These are phyloP conservation scores for Naegleria lovaniensis DNA, from an alignment of 208 protist genomes.

Conservation along the genomic window DNA sequence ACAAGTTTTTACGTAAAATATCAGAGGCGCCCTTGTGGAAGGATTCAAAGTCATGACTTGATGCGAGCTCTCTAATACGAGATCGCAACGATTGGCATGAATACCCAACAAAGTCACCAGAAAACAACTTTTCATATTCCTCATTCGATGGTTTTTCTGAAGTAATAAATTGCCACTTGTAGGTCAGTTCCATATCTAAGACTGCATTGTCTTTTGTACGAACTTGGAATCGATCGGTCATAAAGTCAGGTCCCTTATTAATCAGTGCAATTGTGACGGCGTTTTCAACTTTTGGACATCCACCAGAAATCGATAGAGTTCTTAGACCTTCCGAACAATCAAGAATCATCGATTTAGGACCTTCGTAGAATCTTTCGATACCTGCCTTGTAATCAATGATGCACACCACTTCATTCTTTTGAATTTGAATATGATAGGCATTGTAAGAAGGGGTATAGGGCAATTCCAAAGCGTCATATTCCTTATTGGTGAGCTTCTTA, in stretches of 20 bases:
- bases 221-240: slow-evolving; percentile 43
- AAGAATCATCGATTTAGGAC: slow-evolving; percentile 63
- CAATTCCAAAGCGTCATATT: background rate
- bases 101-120: slow-evolving; percentile 71
- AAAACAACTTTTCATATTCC: slow-evolving; percentile 61
- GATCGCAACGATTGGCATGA: slow-evolving; percentile 70
- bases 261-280: background rate
- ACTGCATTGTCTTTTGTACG: slow-evolving; percentile 75
- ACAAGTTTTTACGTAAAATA: slow-evolving; percentile 61
- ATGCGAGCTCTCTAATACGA: slow-evolving; percentile 65
- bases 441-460: background rate
- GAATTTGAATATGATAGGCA: slow-evolving; percentile 11
- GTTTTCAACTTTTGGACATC: slow-evolving; percentile 19
- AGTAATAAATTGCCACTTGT: slow-evolving; percentile 79
- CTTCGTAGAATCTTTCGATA: slow-evolving; percentile 67
- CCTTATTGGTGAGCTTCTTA: background rate
- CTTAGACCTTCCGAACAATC: slow-evolving; percentile 73
- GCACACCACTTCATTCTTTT: slow-evolving; percentile 21
- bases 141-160: slow-evolving; percentile 46
- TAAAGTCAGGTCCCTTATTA: slow-evolving; percentile 22
- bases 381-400: slow-evolving; percentile 40
- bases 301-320: slow-evolving; percentile 72
- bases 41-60: slow-evolving; percentile 67
- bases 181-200: slow-evolving; percentile 69
- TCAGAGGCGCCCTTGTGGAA: slow-evolving; percentile 70